These are phyloP conservation scores for Blumeria hordei DNA, from an alignment of 2,329 filamentous ascomycete genomes.

Conservation along the genomic window DNA sequence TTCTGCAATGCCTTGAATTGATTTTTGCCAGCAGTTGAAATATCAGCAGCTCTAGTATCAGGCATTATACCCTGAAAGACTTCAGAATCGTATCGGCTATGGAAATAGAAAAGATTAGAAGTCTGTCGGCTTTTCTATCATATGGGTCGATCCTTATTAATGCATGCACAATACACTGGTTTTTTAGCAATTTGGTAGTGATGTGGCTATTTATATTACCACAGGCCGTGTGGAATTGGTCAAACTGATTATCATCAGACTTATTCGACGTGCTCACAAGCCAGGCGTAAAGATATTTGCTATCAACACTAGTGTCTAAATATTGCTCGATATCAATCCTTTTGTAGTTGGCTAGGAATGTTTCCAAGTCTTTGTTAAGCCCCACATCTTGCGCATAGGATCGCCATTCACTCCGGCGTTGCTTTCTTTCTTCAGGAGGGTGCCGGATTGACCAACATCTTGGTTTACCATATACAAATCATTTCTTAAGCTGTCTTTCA, in stretches of 20 bases:
- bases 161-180: background rate
- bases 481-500: background rate
- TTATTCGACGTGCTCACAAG: background rate
- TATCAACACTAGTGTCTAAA: background rate
- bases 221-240: slow-evolving; percentile 3
- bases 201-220: background rate
- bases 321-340: background rate
- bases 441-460: background rate
- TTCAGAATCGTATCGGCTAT: background rate
- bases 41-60: background rate
- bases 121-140: background rate
- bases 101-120: background rate
- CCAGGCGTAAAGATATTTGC: background rate
- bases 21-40: slow-evolving; percentile 1
- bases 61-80: background rate
- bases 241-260: background rate
- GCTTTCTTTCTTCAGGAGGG: background rate
- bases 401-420: background rate
- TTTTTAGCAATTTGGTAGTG: background rate
- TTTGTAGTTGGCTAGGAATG: background rate
- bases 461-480: background rate
- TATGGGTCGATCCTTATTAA: background rate
- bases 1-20: background rate
- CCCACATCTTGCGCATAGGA: background rate
- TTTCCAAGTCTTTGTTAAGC: background rate